Evolutionary conservation across 2,329 filamentous ascomycete species (phyloP).

Genomic region (Hypoxylon sp.): DNA sequence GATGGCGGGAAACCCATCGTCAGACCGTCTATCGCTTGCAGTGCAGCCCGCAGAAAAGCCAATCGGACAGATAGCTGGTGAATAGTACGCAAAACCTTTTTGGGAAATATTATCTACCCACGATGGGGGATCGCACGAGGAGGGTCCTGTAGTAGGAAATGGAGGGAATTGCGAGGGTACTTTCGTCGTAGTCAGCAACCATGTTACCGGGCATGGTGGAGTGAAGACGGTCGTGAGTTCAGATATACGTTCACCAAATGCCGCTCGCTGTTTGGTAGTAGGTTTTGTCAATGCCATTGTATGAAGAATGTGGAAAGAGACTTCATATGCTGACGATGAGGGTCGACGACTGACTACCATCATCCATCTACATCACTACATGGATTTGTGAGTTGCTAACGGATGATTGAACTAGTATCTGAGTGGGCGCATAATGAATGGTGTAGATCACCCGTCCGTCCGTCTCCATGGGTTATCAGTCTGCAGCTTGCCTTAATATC

Average conservation of each 20-base stretch:
- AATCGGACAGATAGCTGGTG: conserved; percentile 57
- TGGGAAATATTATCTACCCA: conserved; percentile 55
- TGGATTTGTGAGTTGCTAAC: conserved; percentile 5
- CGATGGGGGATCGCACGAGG: conserved; percentile 54
- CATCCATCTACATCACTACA: conserved; percentile 18
- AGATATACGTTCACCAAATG: conserved; percentile 47
- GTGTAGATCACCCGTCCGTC: conserved; percentile 8
- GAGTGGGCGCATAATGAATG: conserved; percentile 3
- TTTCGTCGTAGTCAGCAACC: conserved; percentile 57
- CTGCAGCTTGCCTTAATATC: conserved; percentile 33
- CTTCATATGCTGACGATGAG: not conserved
- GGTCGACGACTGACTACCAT: conserved; percentile 14
- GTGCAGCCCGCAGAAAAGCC: conserved; percentile 56
- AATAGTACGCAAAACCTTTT: conserved; percentile 57
- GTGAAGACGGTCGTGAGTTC: conserved; percentile 59
- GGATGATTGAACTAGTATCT: not conserved
- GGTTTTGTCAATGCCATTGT: conserved; percentile 25
- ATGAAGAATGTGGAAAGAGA: not conserved
- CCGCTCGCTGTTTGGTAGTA: conserved; percentile 35
- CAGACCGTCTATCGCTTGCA: conserved; percentile 46
- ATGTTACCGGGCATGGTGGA: conserved; percentile 56
- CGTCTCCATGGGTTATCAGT: not conserved
- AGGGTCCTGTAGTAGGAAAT: conserved; percentile 52
- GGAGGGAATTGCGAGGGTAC: conserved; percentile 56
- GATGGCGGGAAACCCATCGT: conserved; percentile 52